These are phyloP conservation scores for Teunomyces kruisii DNA, from an alignment of 805 yeast species.

Conservation along the genomic window DNA sequence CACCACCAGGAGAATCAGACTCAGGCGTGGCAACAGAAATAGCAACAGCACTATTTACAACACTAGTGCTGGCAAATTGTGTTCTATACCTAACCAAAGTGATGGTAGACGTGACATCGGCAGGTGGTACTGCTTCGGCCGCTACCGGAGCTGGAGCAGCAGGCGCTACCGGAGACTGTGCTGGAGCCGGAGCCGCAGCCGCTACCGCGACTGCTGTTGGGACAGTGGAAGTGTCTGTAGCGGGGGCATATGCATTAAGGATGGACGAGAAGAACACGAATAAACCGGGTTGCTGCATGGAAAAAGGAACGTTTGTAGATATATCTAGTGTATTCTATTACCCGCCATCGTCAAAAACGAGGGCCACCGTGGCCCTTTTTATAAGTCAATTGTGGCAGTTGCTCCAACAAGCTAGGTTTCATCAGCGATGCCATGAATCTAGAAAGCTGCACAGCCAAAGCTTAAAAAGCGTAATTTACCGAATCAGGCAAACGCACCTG, in stretches of 20 bases:
- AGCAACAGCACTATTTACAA: not conserved
- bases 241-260: not conserved
- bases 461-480: not conserved
- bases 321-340: no score
- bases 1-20: not conserved
- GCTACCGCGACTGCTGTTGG: not conserved
- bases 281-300: constrained; percentile 1
- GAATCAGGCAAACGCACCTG: constrained; percentile 1
- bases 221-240: not conserved
- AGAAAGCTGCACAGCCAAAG: not conserved
- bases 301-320: not conserved
- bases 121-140: not conserved
- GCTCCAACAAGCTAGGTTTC: not conserved
- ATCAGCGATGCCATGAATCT: not conserved
- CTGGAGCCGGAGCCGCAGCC: not conserved
- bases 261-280: not conserved
- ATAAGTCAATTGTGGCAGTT: not conserved
- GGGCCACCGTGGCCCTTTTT: not conserved
- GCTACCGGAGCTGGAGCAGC: not conserved
- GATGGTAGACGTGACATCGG: not conserved
- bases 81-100: not conserved
- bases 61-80: not conserved
- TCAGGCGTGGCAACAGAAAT: not conserved
- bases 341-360: no score
- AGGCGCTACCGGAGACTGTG: not conserved